Conservation (phyloP, 2,329 filamentous ascomycete genomes). For the Colletotrichum shisoi region DNA sequence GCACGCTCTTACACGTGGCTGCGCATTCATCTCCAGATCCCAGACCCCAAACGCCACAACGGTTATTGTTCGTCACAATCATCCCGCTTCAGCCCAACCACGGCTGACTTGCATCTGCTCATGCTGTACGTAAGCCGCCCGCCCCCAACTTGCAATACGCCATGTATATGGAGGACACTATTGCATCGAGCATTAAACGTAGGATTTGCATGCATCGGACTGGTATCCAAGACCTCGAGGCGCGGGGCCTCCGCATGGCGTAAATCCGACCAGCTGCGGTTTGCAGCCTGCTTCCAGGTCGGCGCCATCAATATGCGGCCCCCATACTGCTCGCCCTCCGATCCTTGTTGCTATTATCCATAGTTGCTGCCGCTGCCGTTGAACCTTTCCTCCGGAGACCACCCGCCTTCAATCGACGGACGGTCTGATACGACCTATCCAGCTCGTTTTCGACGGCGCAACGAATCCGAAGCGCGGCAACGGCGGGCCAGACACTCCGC, state of each 20-base stretch:
- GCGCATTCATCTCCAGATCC: background rate
- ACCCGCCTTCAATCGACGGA: constrained; percentile 68
- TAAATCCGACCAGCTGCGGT: background rate
- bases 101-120: background rate
- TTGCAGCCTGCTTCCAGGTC: constrained; percentile 16
- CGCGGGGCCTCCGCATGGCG: background rate
- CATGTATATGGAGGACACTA: background rate
- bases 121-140: constrained; percentile 20
- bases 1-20: background rate
- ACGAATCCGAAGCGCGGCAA: constrained; percentile 80
- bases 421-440: constrained; percentile 82
- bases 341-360: constrained; percentile 35
- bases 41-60: constrained; percentile 11
- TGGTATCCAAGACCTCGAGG: background rate
- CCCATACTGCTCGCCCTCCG: constrained; percentile 41
- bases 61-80: constrained; percentile 8
- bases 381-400: constrained; percentile 57
- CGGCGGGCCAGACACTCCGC: constrained; percentile 87
- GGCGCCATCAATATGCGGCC: constrained; percentile 26
- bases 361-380: constrained; percentile 37
- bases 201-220: constrained; percentile 1
- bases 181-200: constrained; percentile 3
- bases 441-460: constrained; percentile 88
- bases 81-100: background rate
- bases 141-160: constrained; percentile 5